These are phyloP conservation scores for Aspergillus flavus DNA, from an alignment of 2,329 filamentous ascomycete species.

Conservation along the genomic window DNA sequence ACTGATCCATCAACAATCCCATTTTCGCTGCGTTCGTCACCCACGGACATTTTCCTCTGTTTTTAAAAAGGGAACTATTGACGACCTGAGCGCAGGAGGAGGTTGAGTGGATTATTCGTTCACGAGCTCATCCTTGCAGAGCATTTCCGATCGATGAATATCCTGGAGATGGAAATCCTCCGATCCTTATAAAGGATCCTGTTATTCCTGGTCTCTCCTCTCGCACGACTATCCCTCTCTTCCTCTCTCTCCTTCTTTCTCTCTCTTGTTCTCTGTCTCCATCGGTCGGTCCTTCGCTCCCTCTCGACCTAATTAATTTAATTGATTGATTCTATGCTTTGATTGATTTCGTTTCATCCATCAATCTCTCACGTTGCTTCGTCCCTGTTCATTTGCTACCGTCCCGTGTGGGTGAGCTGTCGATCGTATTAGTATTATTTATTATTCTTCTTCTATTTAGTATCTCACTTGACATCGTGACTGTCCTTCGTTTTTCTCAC, in stretches of 20 bases:
- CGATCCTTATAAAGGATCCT: constrained; percentile 5
- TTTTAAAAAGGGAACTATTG: neutral
- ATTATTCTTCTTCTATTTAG: neutral
- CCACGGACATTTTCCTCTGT: no score
- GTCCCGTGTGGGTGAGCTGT: constrained; percentile 1
- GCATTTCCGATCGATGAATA: neutral
- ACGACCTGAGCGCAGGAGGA: neutral
- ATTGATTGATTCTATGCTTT: no score
- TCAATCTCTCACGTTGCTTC: neutral
- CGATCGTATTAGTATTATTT: neutral
- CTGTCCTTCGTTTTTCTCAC: neutral
- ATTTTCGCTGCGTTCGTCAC: constrained; percentile 1
- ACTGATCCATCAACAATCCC: constrained; percentile 1
- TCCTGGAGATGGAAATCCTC: constrained; percentile 1
- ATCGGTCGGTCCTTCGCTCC: neutral
- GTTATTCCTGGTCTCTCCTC: neutral
- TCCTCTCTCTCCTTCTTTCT: neutral
- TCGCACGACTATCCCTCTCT: neutral
- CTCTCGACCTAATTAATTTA: no score
- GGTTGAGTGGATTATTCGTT: neutral
- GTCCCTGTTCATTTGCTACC: constrained; percentile 1
- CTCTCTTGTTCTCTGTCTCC: no score
- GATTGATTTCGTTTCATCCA: neutral
- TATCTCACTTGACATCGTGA: neutral
- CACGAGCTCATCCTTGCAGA: constrained; percentile 4